Evolutionary conservation across 176 grass and related monocot species (phyloP).

Genomic region (Oryza punctata): DNA sequence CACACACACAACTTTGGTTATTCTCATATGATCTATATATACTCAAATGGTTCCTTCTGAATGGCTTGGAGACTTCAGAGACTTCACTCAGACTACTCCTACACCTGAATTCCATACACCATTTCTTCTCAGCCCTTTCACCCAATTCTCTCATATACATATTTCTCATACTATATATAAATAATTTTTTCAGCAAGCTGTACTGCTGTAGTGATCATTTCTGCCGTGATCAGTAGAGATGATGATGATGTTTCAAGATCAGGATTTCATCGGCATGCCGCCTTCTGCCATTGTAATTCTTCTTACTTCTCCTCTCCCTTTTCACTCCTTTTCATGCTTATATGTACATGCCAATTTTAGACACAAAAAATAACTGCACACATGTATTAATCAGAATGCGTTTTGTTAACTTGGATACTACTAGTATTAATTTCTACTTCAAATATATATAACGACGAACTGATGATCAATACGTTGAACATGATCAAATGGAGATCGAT

Average conservation of each 20-base stretch:
- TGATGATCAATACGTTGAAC: background rate
- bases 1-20: background rate
- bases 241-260: conserved; percentile 1
- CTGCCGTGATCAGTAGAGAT: background rate
- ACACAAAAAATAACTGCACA: background rate
- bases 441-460: background rate
- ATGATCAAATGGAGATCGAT: background rate
- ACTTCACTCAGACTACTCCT: background rate
- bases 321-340: background rate
- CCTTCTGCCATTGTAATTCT: background rate
- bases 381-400: background rate
- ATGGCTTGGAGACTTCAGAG: background rate
- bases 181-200: background rate
- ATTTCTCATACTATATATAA: background rate
- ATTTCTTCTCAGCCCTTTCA: background rate
- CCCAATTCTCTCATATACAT: no score
- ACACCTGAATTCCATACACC: background rate
- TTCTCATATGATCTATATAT: conserved; percentile 9
- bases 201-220: background rate
- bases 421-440: background rate
- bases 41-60: background rate
- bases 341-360: background rate
- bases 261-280: background rate
- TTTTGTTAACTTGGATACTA: background rate
- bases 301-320: background rate